These are phyloP conservation scores for Colletotrichum liriopes DNA, from an alignment of 2,329 filamentous ascomycete species.

Conservation along the genomic window DNA sequence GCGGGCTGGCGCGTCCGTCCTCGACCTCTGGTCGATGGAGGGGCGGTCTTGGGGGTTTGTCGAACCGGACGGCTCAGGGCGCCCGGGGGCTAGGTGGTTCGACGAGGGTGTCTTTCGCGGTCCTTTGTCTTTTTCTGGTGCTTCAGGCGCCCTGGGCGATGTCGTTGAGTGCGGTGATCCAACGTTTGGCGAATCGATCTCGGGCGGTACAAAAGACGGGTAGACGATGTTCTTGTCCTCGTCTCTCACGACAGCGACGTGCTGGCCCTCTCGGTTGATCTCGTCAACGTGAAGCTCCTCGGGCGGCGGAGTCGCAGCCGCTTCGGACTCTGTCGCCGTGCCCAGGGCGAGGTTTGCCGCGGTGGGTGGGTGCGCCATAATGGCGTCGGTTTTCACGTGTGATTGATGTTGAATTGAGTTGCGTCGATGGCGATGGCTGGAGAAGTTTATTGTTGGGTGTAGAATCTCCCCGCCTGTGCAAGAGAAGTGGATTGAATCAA, in stretches of 20 bases:
- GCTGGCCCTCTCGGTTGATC: constrained; percentile 46
- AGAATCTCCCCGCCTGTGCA: background rate
- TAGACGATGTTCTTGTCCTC: constrained; percentile 50
- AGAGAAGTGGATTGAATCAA: background rate
- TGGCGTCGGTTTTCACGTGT: constrained; percentile 17
- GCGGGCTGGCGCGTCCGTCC: constrained; percentile 45
- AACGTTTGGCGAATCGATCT: constrained; percentile 43
- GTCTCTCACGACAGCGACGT: constrained; percentile 52
- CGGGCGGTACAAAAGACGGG: constrained; percentile 52
- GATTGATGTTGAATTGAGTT: background rate
- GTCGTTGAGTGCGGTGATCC: constrained; percentile 9
- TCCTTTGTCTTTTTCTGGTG: background rate
- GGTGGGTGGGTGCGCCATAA: constrained; percentile 34
- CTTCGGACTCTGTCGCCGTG: constrained; percentile 25
- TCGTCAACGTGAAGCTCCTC: constrained; percentile 49
- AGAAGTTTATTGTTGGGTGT: background rate
- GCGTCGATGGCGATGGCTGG: background rate
- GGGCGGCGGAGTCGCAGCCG: constrained; percentile 34
- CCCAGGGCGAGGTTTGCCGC: constrained; percentile 32
- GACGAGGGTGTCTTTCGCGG: constrained; percentile 38
- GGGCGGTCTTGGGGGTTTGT: constrained; percentile 33
- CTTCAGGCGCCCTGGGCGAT: background rate
- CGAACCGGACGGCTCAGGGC: background rate
- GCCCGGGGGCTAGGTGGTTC: constrained; percentile 35
- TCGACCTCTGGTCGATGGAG: constrained; percentile 44